These are phyloP conservation scores for Thraustochytrium striatum DNA, from an alignment of 352 stramenopile genomes.

Conservation along the genomic window DNA sequence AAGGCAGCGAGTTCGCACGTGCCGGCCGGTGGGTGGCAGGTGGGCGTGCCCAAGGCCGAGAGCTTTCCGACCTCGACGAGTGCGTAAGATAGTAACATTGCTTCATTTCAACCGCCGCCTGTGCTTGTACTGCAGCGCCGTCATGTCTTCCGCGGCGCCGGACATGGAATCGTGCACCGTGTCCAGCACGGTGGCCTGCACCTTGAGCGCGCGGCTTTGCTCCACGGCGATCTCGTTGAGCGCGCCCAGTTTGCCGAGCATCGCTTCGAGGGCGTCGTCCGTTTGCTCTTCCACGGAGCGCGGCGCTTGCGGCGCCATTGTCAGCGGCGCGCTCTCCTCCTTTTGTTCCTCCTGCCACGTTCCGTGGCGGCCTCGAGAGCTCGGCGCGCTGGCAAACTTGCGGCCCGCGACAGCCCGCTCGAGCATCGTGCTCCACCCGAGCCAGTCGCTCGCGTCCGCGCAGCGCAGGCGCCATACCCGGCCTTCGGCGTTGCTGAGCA, in stretches of 20 bases:
- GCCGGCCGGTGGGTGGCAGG: no score
- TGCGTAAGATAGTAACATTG: not conserved
- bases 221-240: not conserved
- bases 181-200: not conserved
- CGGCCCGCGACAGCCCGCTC: not conserved
- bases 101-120: not conserved
- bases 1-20: not conserved
- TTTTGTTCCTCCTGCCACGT: no score
- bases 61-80: not conserved
- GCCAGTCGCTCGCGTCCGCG: not conserved
- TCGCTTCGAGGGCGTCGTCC: not conserved
- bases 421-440: conserved; percentile 26
- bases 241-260: not conserved
- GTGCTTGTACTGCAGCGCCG: conserved; percentile 13
- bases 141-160: not conserved
- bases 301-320: no score
- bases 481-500: not conserved
- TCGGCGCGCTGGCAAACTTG: not conserved
- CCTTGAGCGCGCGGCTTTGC: not conserved
- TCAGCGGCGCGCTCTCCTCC: no score
- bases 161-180: not conserved
- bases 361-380: no score
- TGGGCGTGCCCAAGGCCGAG: not conserved
- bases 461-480: conserved; percentile 7
- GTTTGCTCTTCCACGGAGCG: no score